Base-by-base conservation (phyloP, 1,139 yeast species). In the Hansenula sp. region DNA sequence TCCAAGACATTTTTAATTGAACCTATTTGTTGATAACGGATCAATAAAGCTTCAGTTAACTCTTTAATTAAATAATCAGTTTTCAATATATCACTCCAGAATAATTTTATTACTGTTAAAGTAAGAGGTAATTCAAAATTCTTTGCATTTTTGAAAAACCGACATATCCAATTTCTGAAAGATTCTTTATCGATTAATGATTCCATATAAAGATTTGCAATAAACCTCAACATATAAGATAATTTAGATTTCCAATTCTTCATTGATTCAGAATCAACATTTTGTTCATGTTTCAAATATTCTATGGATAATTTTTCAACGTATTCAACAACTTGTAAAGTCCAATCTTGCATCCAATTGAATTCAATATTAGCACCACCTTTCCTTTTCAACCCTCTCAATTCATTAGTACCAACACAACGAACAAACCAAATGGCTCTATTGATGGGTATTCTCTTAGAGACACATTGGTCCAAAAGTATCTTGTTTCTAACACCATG, bases 391-490 rank as follows among this genome's bases (percentile, higher is more conserved):
- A 88, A 63, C 5, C 85, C 79, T 32, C 90, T 65, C 45, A 86
- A 76, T 58, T 91, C 98, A 47, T 90, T 87, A 15, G 86, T 82
- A 16, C 93, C 80, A 1, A 90, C 88, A 62, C 96, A 87, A 52
- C 88, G 79, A 4, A 93, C 86, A 49, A 91, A 76, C 99, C 99
- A 91, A 4, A 91, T 66, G 0, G 96, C 96, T 47, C 97, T 69
- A 21, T 77, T 62, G 4, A 84, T 68, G 0, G 98, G 97, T 0
- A 91, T 81, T 30, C 67, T 66, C 55, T 82, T 81, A 33, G 68
- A 59, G 50, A 85, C 74, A 52, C 94, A 74, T 46, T 83, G 85
- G 49, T 90, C 96, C 4, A 91, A 63, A 33, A 91, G 68, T 1
- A 76, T 72, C 53, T 81, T 79, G 59, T 88, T 85, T 51, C 91